Evolutionary conservation across 2,329 filamentous ascomycete genomes (phyloP).

Genomic region (Epicoccum sorghinum): DNA sequence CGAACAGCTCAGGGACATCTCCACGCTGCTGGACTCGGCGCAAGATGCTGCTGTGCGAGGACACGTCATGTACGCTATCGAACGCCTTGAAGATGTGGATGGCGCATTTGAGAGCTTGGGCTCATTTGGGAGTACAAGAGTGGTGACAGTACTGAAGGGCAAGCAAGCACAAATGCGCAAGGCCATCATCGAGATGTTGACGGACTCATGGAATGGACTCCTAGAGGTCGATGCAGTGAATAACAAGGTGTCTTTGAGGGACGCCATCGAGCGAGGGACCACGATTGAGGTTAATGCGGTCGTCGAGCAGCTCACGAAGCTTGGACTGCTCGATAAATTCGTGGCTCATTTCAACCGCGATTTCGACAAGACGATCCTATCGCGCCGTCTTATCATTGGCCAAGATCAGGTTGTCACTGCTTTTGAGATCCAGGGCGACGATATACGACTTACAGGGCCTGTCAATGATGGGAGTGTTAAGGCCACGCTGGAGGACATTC

Average conservation of each 20-base stretch:
- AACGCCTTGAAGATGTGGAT: constrained; percentile 57
- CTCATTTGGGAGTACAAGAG: constrained; percentile 65
- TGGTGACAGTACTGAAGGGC: constrained; percentile 68
- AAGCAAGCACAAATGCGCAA: constrained; percentile 70
- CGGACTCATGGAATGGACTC: constrained; percentile 72
- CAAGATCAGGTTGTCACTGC: constrained; percentile 44
- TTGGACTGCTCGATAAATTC: constrained; percentile 56
- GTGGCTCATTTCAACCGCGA: constrained; percentile 66
- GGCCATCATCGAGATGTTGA: constrained; percentile 69
- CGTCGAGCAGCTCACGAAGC: constrained; percentile 43
- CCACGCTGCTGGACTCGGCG: constrained; percentile 54
- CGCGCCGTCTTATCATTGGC: constrained; percentile 59
- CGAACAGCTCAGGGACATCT: constrained; percentile 59
- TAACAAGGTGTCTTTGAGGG: constrained; percentile 62
- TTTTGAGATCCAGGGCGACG: constrained; percentile 44
- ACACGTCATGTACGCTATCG: constrained; percentile 55
- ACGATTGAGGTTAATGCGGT: constrained; percentile 42
- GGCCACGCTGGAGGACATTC: constrained; percentile 39
- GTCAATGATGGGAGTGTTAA: constrained; percentile 38
- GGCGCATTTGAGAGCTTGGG: constrained; percentile 64
- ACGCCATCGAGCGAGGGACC: constrained; percentile 49
- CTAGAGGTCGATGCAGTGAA: constrained; percentile 66
- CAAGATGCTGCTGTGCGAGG: constrained; percentile 54
- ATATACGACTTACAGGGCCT: constrained; percentile 38
- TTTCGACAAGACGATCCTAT: constrained; percentile 66